Percentiles rank a stretch among this genome's conserved stretches.
Evolutionary conservation across 352 stramenopile genomes (phyloP).

Genomic region (Phytophthora palmivora): DNA sequence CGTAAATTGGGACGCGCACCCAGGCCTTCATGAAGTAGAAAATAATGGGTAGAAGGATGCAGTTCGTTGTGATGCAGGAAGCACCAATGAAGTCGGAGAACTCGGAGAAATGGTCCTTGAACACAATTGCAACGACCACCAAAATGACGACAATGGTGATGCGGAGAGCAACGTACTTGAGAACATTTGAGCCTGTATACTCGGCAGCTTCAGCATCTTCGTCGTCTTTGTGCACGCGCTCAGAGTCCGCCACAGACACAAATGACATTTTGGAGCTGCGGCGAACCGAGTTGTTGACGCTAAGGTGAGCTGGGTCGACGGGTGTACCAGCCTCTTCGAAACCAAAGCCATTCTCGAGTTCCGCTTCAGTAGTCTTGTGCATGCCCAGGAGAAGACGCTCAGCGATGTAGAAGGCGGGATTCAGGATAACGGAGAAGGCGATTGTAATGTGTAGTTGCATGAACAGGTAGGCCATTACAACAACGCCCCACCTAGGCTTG

Average conservation of each 20-base stretch:
- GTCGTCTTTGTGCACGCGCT: slow-evolving; percentile 40
- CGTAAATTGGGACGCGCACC: slow-evolving; percentile 37
- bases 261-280: slow-evolving; percentile 52
- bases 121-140: slow-evolving; percentile 44
- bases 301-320: slow-evolving; percentile 5
- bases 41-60: slow-evolving; percentile 62
- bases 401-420: slow-evolving; percentile 51
- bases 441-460: slow-evolving; percentile 65
- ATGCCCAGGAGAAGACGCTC: slow-evolving; percentile 51
- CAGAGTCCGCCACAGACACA: slow-evolving; percentile 51
- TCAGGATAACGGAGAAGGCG: slow-evolving; percentile 51
- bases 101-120: slow-evolving; percentile 66
- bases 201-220: slow-evolving; percentile 39
- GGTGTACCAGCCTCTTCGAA: slow-evolving; percentile 25
- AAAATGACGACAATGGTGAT: slow-evolving; percentile 44
- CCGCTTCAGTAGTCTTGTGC: slow-evolving; percentile 42
- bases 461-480: slow-evolving; percentile 52
- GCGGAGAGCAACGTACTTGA: slow-evolving; percentile 43
- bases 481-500: slow-evolving; percentile 40
- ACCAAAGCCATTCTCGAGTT: slow-evolving; percentile 31
- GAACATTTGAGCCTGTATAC: slow-evolving; percentile 35
- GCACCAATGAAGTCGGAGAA: slow-evolving; percentile 68
- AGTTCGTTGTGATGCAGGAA: slow-evolving; percentile 59
- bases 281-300: slow-evolving; percentile 12
- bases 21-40: slow-evolving; percentile 75